Evolutionary conservation across 345 rosid species (phyloP).

Genomic region (Aegle marmelos): DNA sequence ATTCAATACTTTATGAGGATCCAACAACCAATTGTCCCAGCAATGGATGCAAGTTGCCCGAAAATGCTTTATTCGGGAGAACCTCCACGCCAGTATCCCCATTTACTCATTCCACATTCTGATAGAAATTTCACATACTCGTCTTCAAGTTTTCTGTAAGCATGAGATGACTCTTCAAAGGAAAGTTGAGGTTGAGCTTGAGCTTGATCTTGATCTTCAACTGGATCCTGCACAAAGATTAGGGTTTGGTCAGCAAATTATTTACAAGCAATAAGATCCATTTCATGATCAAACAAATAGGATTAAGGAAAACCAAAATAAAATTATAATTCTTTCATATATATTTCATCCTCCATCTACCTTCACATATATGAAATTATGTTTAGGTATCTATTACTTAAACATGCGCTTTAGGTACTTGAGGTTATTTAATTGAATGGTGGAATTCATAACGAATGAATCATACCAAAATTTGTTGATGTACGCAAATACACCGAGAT

Average conservation of each 20-base stretch:
- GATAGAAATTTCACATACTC: slow-evolving; percentile 37
- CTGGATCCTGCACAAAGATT: slow-evolving; percentile 9
- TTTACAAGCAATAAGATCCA: background rate
- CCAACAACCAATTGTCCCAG: background rate
- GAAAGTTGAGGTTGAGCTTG: slow-evolving; percentile 13
- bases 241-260: background rate
- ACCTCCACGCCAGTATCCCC: slow-evolving; percentile 37
- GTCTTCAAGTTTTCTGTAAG: slow-evolving; percentile 25
- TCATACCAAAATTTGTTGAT: background rate
- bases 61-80: slow-evolving; percentile 12
- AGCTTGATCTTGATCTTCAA: slow-evolving; percentile 22
- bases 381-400: background rate
- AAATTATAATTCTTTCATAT: background rate
- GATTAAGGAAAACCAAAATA: background rate
- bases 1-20: background rate
- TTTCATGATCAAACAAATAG: background rate
- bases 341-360: background rate
- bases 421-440: background rate
- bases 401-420: background rate
- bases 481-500: background rate
- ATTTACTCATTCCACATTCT: slow-evolving; percentile 38
- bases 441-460: background rate
- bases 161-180: slow-evolving; percentile 17
- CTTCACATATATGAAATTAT: background rate
- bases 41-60: background rate